Base-by-base conservation (phyloP, 139 green algal species). In the Auxenochlorella pyrenoidosa region DNA sequence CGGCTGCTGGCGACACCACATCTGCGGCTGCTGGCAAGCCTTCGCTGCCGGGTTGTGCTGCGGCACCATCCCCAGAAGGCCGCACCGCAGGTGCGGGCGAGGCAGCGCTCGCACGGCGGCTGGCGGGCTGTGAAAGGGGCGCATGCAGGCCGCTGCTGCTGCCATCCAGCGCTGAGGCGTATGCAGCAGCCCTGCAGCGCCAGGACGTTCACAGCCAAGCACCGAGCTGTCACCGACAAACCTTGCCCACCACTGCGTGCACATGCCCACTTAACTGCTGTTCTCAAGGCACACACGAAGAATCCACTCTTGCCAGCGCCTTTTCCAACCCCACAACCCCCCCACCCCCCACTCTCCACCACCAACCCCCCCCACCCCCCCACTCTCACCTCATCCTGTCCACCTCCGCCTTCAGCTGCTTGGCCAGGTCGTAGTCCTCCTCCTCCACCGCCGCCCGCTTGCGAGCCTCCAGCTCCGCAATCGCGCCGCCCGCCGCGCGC, bases 351-450 rank as follows among this genome's bases (percentile, higher is more conserved):
- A n/a, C 63, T 2, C 1, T 2, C 63, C 22, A 32, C 4, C 34
- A 76, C 36, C 30, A 70, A 44, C 3, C 76, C n/a, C n/a, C n/a
- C 2, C 75, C 28, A n/a, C 2, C 51, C 58, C n/a, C 3, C 78
- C 32, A 63, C 43, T 32, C 87, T 2, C 73, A n/a, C 12, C 96
- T 86, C 89, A 98, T 90, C 75, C 94, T 93, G 72, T 97, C 94
- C 5, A 98, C 95, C 79, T 98, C 89, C 65, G 76, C 44, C 84
- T 98, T 98, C 63, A 98, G 93, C 36, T 90, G 82, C 88, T 99
- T 99, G 32, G 97, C 97, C 1, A 94, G 91, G 90, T 99, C 97
- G 85, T 99, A 99, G 80, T 99, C 97, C 88, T 99, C 96, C 63
- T 88, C 79, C 82, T 96, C 95, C 34, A 98, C 95, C 22, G 91